Conservation (phyloP, 768 basidiomycete genomes). For the Podaxis mareebaensis region DNA sequence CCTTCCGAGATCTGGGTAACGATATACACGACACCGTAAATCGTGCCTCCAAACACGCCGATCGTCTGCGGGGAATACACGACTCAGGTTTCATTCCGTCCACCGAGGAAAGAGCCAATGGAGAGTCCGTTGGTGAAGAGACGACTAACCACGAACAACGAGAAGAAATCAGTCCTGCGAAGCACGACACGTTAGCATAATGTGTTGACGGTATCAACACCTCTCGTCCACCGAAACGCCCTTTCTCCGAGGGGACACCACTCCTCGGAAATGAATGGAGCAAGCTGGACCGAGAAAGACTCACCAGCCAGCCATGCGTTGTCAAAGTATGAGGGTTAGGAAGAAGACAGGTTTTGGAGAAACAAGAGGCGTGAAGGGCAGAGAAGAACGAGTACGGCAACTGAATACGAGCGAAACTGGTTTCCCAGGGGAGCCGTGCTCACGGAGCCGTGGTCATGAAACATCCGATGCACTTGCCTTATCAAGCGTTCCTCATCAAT, state of each 20-base stretch:
- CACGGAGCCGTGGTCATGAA: slow-evolving; percentile 2
- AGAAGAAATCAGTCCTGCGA: slow-evolving; percentile 5
- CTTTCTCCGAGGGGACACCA: background rate
- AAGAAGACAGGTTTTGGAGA: background rate
- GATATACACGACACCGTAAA: slow-evolving; percentile 43
- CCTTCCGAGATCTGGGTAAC: slow-evolving; percentile 40
- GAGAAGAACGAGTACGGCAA: background rate
- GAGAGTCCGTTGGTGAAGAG: background rate
- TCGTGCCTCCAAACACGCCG: slow-evolving; percentile 43
- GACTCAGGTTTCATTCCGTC: background rate
- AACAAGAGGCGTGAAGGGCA: background rate
- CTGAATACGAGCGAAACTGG: background rate
- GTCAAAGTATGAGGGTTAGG: background rate
- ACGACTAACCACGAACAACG: slow-evolving; percentile 13
- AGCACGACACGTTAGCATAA: background rate
- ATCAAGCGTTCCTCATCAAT: slow-evolving; percentile 1
- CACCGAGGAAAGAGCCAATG: background rate
- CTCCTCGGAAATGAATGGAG: slow-evolving; percentile 2
- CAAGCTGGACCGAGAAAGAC: background rate
- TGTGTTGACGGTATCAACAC: too few species aligned
- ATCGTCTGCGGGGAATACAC: slow-evolving; percentile 40
- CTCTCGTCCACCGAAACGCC: background rate
- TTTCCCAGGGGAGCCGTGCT: background rate
- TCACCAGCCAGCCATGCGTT: slow-evolving; percentile 15
- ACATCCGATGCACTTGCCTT: slow-evolving; percentile 4